These are phyloP conservation scores for Beauveria bassiana DNA, from an alignment of 2,329 filamentous ascomycete genomes.

Conservation along the genomic window DNA sequence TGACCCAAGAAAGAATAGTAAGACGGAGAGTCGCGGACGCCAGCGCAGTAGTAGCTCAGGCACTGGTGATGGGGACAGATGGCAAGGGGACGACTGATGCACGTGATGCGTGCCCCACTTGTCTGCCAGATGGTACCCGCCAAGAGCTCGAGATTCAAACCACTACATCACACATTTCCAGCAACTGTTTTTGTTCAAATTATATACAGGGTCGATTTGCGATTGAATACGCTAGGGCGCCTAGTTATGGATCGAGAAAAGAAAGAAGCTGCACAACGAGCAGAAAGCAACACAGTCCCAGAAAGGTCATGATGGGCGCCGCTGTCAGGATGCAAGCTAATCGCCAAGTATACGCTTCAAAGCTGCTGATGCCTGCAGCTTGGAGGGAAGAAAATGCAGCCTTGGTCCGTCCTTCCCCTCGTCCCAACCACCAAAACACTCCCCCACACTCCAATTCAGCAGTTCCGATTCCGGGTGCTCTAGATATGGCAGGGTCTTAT, in stretches of 20 bases:
- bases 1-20: neutral
- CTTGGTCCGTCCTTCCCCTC: neutral
- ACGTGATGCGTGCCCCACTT: constrained; percentile 9
- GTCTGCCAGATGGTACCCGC: neutral
- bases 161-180: neutral
- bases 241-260: neutral
- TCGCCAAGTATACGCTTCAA: neutral
- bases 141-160: neutral
- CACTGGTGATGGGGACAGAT: constrained; percentile 10
- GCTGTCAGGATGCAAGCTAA: neutral
- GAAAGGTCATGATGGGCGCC: neutral
- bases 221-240: neutral
- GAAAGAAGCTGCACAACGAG: neutral
- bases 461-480: constrained; percentile 1
- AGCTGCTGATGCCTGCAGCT: neutral
- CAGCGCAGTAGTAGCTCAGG: neutral
- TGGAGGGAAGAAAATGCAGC: constrained; percentile 3
- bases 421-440: constrained; percentile 6
- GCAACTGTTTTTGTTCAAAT: too few relatives aligned
- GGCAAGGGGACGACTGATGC: constrained; percentile 3
- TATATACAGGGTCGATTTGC: too few relatives aligned
- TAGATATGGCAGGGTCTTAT: neutral
- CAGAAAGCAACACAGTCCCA: neutral
- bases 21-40: neutral
- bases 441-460: neutral